Base-by-base conservation (phyloP, 1,284 basidiomycete species). In the Lignosus rhinocerotis region DNA sequence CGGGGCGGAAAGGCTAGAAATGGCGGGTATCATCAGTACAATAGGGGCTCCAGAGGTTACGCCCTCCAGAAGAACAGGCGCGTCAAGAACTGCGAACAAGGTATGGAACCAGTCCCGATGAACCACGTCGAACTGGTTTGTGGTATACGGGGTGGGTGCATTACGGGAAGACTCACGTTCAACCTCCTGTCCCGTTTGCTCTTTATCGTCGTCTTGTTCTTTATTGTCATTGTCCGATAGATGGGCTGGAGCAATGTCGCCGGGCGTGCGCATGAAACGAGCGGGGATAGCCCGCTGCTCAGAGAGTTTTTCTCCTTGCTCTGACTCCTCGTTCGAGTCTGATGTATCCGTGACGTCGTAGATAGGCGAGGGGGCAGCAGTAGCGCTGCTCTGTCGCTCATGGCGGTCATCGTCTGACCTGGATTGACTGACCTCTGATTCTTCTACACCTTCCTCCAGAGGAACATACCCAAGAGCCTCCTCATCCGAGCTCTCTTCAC, bases 141-240 rank as follows among this genome's bases (percentile, higher is more conserved):
- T 11, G 45, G 32, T 17, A 21, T 30, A 19, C 6, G 17, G 17
- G 17, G 16, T 16, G n/a, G 12, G n/a, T 19, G 17, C 14, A 10
- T 30, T 39, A 17, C 21, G 17, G 10, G 7, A n/a, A 12, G 19
- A 56, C 45, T 33, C n/a, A 55, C 60, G 25, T 52, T 44, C 66
- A 58, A 30, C 69, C n/a, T 67, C 59, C 30, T 70, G 70, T 33
- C 70, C 67, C 48, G 66, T 69, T 34, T 44, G 57, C 38, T 51
- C 50, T 17, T 62, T 58, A 6, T 56, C 45, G 1, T 53, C 60
- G 5, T 41, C 59, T 3, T 32, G 30, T 0, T 54, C 53, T 19
- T 56, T 61, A 6, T 19, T 58, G 2, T 51, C 56, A 6, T 55
- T 39, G 3, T 49, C 36, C 17, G 21, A 31, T 14, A 31, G 6